phyloP scores from a whole-genome alignment of 2,329 filamentous ascomycete species.

The Grosmannia serpens region DNA sequence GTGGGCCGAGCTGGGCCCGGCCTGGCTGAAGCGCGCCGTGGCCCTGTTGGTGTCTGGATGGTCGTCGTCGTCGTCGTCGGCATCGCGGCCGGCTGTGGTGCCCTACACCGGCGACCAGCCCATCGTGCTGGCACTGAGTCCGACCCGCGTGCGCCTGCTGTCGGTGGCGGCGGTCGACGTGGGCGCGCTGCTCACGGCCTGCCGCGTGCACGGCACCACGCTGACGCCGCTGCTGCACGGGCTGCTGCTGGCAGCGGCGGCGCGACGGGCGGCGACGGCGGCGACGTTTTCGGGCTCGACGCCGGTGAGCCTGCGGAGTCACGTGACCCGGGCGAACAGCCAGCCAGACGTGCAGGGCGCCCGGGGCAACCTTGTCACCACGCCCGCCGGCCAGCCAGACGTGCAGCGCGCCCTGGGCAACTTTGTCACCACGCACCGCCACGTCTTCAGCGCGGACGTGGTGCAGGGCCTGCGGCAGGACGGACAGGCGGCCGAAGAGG shows the following conservation, averaged over 20 bases:
- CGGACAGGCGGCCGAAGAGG: constrained; percentile 6
- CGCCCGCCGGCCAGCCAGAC: constrained; percentile 16
- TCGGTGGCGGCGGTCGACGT: constrained; percentile 20
- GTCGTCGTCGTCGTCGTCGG: constrained; percentile 8
- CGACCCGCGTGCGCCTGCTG: constrained; percentile 25
- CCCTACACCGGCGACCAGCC: constrained; percentile 26
- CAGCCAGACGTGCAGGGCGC: constrained; percentile 18
- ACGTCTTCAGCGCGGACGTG: constrained; percentile 17
- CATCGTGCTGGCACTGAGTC: constrained; percentile 18
- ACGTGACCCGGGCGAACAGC: constrained; percentile 15
- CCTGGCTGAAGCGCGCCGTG: constrained; percentile 18
- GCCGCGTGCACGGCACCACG: constrained; percentile 29
- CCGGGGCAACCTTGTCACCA: constrained; percentile 30
- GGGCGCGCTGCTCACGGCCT: constrained; percentile 23
- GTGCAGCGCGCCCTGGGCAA: constrained; percentile 24
- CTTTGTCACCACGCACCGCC: constrained; percentile 25
- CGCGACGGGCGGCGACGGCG: constrained; percentile 11
- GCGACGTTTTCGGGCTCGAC: constrained; percentile 26
- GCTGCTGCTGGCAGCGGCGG: constrained; percentile 29
- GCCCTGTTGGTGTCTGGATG: not conserved
- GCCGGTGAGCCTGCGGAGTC: constrained; percentile 33
- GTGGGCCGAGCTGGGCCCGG: constrained; percentile 28
- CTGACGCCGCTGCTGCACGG: constrained; percentile 38
- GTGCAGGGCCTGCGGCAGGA: constrained; percentile 13
- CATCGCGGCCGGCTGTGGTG: no score